phyloP scores from a whole-genome alignment of 2,329 filamentous ascomycete genomes.

The Aspergillus clavatus region DNA sequence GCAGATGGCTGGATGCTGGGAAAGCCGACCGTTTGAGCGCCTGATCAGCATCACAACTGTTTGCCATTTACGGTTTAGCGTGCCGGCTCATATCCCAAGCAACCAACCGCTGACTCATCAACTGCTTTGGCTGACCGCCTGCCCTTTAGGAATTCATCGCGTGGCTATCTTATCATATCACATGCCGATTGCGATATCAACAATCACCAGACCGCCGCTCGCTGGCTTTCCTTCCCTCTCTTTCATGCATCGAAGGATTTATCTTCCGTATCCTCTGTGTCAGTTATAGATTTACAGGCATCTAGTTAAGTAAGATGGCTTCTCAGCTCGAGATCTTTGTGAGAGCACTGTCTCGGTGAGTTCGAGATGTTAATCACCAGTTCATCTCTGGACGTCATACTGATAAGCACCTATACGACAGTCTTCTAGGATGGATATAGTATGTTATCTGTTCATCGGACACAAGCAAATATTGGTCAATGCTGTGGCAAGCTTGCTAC shows the following conservation, averaged over 20 bases:
- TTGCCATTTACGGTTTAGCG: conserved; percentile 39
- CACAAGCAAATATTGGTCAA: not conserved
- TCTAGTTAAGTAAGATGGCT: conserved; percentile 23
- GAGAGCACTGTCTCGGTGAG: conserved; percentile 41
- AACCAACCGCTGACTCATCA: conserved; percentile 30
- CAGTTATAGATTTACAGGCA: too few relatives aligned
- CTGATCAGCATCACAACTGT: conserved; percentile 30
- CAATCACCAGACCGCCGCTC: not conserved
- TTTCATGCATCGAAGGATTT: not conserved
- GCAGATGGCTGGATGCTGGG: conserved; percentile 11
- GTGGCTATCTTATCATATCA: conserved; percentile 23
- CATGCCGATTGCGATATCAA: not conserved
- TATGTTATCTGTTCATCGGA: conserved; percentile 24
- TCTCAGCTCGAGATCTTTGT: conserved; percentile 34
- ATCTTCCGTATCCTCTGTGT: not conserved
- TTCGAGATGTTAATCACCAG: not conserved
- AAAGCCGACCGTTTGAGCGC: conserved; percentile 4
- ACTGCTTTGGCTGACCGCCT: conserved; percentile 18
- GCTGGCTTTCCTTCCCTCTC: not conserved
- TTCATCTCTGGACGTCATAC: conserved; percentile 7
- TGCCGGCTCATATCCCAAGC: conserved; percentile 37
- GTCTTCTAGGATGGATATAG: conserved; percentile 70
- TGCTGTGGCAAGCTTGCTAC: not conserved
- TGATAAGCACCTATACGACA: conserved; percentile 43
- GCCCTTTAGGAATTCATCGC: conserved; percentile 6